Percentiles rank a stretch among this genome's conserved stretches.
phyloP scores from a whole-genome alignment of 2,329 filamentous ascomycete genomes.

The Huntiella savannae region DNA sequence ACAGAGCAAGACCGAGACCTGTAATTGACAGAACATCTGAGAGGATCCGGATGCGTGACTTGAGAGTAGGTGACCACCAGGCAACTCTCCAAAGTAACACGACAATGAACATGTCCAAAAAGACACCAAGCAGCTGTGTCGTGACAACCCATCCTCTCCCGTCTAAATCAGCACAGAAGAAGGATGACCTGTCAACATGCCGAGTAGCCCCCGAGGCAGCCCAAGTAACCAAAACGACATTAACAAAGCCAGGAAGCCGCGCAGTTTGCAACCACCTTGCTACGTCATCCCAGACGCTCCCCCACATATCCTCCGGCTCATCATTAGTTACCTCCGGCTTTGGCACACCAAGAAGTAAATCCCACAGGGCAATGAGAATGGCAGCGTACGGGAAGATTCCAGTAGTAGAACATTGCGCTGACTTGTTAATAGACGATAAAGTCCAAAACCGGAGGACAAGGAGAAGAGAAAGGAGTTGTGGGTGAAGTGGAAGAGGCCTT shows the following conservation, averaged over 20 bases:
- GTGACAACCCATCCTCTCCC: constrained; percentile 19
- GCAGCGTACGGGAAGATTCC: constrained; percentile 26
- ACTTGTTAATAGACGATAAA: constrained; percentile 25
- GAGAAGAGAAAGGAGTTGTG: constrained; percentile 25
- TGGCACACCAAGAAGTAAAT: constrained; percentile 4
- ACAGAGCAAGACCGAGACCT: constrained; percentile 2
- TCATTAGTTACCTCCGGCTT: constrained; percentile 11
- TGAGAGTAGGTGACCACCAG: constrained; percentile 30
- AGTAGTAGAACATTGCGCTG: constrained; percentile 30
- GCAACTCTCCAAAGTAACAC: constrained; percentile 32
- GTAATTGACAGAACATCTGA: constrained; percentile 22
- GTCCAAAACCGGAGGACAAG: constrained; percentile 30
- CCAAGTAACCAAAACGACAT: constrained; percentile 18
- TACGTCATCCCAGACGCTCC: constrained; percentile 28
- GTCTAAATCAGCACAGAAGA: constrained; percentile 30
- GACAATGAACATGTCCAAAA: constrained; percentile 27
- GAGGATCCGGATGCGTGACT: constrained; percentile 26
- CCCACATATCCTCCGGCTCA: constrained; percentile 28
- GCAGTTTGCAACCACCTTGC: constrained; percentile 25
- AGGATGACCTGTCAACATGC: constrained; percentile 27
- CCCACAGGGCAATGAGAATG: constrained; percentile 8
- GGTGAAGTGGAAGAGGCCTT: constrained; percentile 27
- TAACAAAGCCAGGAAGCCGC: constrained; percentile 14
- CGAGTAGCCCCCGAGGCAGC: background rate
- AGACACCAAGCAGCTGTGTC: constrained; percentile 26